phyloP scores from a whole-genome alignment of 148 eudicot genomes.

The Chenopodium album region DNA sequence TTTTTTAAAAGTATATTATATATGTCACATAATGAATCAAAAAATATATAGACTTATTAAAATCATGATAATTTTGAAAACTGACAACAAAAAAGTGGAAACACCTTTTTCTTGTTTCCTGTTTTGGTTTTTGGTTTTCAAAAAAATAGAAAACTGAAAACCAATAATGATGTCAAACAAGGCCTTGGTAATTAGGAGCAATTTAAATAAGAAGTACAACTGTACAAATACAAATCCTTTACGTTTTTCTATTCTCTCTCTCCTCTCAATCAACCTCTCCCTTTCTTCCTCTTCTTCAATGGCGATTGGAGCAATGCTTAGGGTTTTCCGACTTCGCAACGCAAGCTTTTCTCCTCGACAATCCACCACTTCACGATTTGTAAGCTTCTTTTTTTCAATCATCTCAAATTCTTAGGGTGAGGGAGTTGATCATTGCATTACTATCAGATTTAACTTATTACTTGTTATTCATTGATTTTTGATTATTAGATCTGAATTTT shows the following conservation, averaged over 20 bases:
- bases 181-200: too few relatives aligned
- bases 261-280: neutral
- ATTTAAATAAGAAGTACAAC: too few relatives aligned
- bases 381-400: constrained; percentile 23
- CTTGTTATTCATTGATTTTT: neutral
- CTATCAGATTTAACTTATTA: too few relatives aligned
- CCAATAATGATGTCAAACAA: too few relatives aligned
- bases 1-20: too few relatives aligned
- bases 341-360: constrained; percentile 26
- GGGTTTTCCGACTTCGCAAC: constrained; percentile 35
- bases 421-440: neutral
- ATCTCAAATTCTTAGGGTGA: neutral
- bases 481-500: neutral
- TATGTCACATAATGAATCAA: too few relatives aligned
- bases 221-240: neutral
- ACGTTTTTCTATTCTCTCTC: neutral
- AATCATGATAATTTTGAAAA: too few relatives aligned
- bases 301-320: constrained; percentile 38
- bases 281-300: constrained; percentile 10
- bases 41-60: too few relatives aligned
- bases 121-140: too few relatives aligned
- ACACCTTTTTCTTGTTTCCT: too few relatives aligned
- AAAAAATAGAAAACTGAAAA: too few relatives aligned
- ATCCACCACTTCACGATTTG: constrained; percentile 36
- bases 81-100: too few relatives aligned